Conservation (phyloP, 352 stramenopile species). For the Thalassiosira oceanica region DNA sequence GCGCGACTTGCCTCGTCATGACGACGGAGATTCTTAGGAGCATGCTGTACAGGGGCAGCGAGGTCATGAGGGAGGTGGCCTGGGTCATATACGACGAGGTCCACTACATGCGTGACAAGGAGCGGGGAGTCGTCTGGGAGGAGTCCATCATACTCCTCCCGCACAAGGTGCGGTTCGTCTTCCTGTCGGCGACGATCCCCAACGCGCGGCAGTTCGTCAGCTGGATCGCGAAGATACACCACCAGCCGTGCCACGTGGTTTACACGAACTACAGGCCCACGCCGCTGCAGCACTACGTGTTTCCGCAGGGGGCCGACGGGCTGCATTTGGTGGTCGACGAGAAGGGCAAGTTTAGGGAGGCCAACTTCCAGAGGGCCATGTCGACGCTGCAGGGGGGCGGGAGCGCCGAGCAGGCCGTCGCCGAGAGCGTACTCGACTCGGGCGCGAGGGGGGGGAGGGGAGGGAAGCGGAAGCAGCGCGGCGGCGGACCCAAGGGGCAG, state of each 20-base stretch:
- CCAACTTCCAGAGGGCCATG: conserved; percentile 65
- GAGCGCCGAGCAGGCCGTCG: conserved; percentile 66
- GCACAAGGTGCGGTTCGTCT: conserved; percentile 95
- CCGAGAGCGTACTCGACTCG: conserved; percentile 83
- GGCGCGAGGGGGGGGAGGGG: conserved; percentile 77
- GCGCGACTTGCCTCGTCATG: conserved; percentile 96
- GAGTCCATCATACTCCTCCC: conserved; percentile 97
- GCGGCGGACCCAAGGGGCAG: conserved; percentile 73
- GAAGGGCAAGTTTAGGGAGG: conserved; percentile 86
- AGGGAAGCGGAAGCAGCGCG: conserved; percentile 84
- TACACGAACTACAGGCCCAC: conserved; percentile 95
- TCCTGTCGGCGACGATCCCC: conserved; percentile 97
- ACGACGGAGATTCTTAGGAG: conserved; percentile 96
- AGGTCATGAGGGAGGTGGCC: conserved; percentile 97
- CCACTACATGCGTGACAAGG: conserved; percentile 98
- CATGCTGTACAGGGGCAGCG: conserved; percentile 85
- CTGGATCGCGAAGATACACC: conserved; percentile 97
- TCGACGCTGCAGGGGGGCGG: conserved; percentile 73
- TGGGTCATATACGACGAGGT: conserved; percentile 87
- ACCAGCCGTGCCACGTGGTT: conserved; percentile 95
- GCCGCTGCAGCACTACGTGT: conserved; percentile 94
- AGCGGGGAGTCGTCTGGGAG: conserved; percentile 95
- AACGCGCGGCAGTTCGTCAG: conserved; percentile 99
- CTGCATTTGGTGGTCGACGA: conserved; percentile 91
- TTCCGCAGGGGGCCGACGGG: too few species aligned